phyloP scores from a whole-genome alignment of 1,139 yeast species.

The Saccharomycopsis hybrid region DNA sequence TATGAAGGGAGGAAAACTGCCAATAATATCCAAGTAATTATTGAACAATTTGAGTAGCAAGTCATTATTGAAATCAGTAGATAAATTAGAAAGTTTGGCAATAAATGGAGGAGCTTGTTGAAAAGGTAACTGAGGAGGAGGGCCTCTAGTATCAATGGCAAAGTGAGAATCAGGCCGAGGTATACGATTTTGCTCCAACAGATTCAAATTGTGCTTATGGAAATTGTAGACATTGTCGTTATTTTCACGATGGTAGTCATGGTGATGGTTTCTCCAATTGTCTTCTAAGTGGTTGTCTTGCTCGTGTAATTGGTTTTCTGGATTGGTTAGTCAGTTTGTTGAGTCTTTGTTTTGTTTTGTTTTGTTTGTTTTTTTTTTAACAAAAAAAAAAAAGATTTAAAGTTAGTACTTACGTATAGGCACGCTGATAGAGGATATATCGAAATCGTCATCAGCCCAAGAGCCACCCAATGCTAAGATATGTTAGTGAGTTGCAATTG shows the following conservation, averaged over 20 bases:
- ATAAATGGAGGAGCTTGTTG: slow-evolving; percentile 44
- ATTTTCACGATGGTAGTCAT: neutral
- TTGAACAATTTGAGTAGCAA: slow-evolving; percentile 16
- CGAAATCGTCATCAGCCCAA: slow-evolving; percentile 59
- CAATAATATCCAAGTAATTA: slow-evolving; percentile 20
- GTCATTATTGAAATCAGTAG: slow-evolving; percentile 32
- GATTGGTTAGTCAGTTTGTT: no score
- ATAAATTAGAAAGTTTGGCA: slow-evolving; percentile 46
- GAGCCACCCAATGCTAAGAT: slow-evolving; percentile 31
- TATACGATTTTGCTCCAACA: neutral
- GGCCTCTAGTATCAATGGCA: neutral
- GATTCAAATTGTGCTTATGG: slow-evolving; percentile 11
- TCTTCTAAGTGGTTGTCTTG: neutral
- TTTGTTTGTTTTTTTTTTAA: no score
- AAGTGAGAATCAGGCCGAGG: neutral
- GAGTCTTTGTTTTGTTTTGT: no score
- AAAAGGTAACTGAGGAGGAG: slow-evolving; percentile 10
- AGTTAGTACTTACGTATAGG: slow-evolving; percentile 28
- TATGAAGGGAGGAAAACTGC: slow-evolving; percentile 16
- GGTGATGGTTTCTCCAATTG: no score
- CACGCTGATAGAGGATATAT: slow-evolving; percentile 47
- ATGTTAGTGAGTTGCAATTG: no score
- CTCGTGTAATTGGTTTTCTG: neutral
- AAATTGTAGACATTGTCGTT: slow-evolving; percentile 10
- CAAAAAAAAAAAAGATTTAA: no score